A percentile compares a stretch with the other conserved stretches of the same genome.
phyloP scores from a whole-genome alignment of 2,329 filamentous ascomycete genomes.

The Aspergillus ruber region DNA sequence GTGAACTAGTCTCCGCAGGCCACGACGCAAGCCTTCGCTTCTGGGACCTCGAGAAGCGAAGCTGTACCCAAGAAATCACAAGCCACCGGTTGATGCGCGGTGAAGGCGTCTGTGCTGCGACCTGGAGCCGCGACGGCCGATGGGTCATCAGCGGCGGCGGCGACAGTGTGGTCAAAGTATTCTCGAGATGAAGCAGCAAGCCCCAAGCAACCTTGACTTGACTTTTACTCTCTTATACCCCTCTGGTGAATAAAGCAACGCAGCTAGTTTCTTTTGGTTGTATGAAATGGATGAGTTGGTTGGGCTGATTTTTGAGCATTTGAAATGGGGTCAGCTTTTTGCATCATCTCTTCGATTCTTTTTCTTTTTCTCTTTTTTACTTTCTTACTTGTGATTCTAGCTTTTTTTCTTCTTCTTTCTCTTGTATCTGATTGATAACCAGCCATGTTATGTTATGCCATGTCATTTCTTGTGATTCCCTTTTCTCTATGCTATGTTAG shows the following conservation, averaged over 20 bases:
- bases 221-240: constrained; percentile 20
- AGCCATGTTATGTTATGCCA: constrained; percentile 1
- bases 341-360: constrained; percentile 26
- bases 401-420: background rate
- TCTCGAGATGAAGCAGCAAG: constrained; percentile 37
- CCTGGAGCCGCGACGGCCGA: constrained; percentile 91
- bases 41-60: constrained; percentile 93
- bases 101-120: constrained; percentile 87
- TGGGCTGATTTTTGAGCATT: constrained; percentile 32
- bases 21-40: constrained; percentile 94
- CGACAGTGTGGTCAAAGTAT: constrained; percentile 94
- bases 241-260: constrained; percentile 19
- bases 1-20: constrained; percentile 89
- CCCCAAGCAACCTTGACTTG: constrained; percentile 17
- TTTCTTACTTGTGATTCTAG: constrained; percentile 19
- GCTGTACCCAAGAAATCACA: constrained; percentile 91
- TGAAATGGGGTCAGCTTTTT: constrained; percentile 29
- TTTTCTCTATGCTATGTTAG: constrained; percentile 16
- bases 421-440: constrained; percentile 1
- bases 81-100: constrained; percentile 90
- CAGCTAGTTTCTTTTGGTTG: constrained; percentile 19
- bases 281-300: constrained; percentile 30
- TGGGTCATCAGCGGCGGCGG: constrained; percentile 93
- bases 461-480: constrained; percentile 8
- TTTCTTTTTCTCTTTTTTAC: constrained; percentile 10